Conservation (phyloP, 2,329 filamentous ascomycete species). For the Calonectria honghensis region DNA sequence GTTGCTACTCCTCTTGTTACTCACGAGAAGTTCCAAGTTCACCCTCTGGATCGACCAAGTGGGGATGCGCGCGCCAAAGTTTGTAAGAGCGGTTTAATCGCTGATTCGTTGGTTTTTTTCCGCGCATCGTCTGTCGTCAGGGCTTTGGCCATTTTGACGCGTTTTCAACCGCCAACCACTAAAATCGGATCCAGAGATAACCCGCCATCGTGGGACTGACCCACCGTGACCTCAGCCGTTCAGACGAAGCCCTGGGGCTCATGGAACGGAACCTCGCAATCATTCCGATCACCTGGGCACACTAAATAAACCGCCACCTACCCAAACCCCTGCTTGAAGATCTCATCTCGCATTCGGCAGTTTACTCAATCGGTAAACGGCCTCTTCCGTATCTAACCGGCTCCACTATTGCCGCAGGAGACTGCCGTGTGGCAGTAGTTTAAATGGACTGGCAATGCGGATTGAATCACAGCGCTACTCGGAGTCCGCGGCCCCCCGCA, state of each 20-base stretch:
- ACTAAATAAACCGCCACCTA: background rate
- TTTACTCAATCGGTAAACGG: background rate
- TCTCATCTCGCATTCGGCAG: conserved; percentile 11
- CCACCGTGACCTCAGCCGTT: background rate
- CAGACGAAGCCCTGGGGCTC: background rate
- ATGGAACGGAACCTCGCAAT: background rate
- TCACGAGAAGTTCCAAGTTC: background rate
- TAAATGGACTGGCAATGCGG: background rate
- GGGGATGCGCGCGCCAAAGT: background rate
- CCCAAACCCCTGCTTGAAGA: background rate
- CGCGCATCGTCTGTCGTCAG: background rate
- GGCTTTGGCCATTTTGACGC: background rate
- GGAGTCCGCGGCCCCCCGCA: conserved; percentile 20
- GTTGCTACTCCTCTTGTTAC: background rate
- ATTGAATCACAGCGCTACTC: background rate
- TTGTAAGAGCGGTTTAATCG: conserved; percentile 13
- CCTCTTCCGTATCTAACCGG: background rate
- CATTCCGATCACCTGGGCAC: background rate
- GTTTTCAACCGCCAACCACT: background rate
- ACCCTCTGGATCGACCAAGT: background rate
- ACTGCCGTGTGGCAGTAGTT: background rate
- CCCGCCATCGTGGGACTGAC: background rate
- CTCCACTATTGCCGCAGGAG: background rate
- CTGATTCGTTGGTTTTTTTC: conserved; percentile 19
- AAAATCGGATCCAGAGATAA: conserved; percentile 8